These are phyloP conservation scores for Macrolepiota albuminosa DNA, from an alignment of 768 basidiomycete species.

Conservation along the genomic window DNA sequence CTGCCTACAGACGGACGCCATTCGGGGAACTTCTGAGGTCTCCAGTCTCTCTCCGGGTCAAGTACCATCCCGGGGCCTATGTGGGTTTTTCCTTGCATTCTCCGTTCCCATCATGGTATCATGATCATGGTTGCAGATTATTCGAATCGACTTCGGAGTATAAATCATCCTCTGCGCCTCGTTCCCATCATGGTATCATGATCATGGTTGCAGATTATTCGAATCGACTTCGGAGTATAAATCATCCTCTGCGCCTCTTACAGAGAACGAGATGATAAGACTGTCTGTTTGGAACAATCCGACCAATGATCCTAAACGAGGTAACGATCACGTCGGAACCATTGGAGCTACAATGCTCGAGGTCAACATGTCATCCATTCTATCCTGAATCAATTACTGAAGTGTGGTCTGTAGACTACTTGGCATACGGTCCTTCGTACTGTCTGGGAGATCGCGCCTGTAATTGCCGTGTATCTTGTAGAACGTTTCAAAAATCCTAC, in stretches of 20 bases:
- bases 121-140: conserved; percentile 39
- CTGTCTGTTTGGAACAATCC: conserved; percentile 91
- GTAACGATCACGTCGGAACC: conserved; percentile 51
- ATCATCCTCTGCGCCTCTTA: conserved; percentile 70
- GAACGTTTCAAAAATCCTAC: conserved; percentile 78
- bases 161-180: conserved; percentile 73
- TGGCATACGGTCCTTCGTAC: conserved; percentile 70
- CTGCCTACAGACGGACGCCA: conserved; percentile 68
- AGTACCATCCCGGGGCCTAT: conserved; percentile 31
- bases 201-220: conserved; percentile 41
- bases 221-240: conserved; percentile 58
- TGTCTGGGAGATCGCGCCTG: conserved; percentile 80
- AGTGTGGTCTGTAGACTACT: conserved; percentile 33
- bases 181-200: background rate
- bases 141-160: conserved; percentile 51
- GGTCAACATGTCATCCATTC: conserved; percentile 30
- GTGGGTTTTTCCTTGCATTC: conserved; percentile 27
- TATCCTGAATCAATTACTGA: conserved; percentile 10
- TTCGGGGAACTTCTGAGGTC: conserved; percentile 52
- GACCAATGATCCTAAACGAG: conserved; percentile 66
- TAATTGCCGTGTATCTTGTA: conserved; percentile 75
- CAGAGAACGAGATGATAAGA: conserved; percentile 87
- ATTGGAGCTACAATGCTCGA: conserved; percentile 54
- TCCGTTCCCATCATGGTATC: background rate
- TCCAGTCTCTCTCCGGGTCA: conserved; percentile 61